These are phyloP conservation scores for Posidonia australis DNA, from an alignment of 106 monocot species.

Conservation along the genomic window DNA sequence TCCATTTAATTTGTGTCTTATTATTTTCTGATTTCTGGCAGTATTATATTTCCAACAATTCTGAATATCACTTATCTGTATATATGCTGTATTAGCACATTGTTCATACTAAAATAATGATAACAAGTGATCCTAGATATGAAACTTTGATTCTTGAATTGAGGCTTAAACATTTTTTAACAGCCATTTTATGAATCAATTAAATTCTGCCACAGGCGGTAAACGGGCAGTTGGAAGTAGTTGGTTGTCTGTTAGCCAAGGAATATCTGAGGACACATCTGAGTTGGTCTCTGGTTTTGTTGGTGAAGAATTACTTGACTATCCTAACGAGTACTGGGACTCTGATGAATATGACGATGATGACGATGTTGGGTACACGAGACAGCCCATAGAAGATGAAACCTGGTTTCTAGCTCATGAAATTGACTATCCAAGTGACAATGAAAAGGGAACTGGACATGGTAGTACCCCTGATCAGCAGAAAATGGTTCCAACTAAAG, in stretches of 20 bases:
- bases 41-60: too few species aligned
- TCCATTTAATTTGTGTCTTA: too few species aligned
- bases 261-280: constrained; percentile 89
- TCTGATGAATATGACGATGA: constrained; percentile 99
- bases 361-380: constrained; percentile 92
- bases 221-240: constrained; percentile 53
- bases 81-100: too few species aligned
- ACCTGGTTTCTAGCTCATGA: constrained; percentile 99
- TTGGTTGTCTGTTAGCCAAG: constrained; percentile 98
- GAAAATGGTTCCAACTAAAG: constrained; percentile 37
- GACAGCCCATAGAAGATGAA: constrained; percentile 99
- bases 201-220: constrained; percentile 39
- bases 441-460: constrained; percentile 68
- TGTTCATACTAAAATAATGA: too few species aligned
- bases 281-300: constrained; percentile 95
- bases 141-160: background rate
- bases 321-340: constrained; percentile 98
- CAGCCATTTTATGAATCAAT: background rate
- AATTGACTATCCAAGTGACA: constrained; percentile 98
- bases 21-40: too few species aligned
- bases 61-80: too few species aligned
- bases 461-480: constrained; percentile 50
- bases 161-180: background rate
- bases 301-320: constrained; percentile 84
- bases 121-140: background rate